Base-by-base conservation (phyloP, 805 yeast species). In the Limtongozyma cylindracea region DNA sequence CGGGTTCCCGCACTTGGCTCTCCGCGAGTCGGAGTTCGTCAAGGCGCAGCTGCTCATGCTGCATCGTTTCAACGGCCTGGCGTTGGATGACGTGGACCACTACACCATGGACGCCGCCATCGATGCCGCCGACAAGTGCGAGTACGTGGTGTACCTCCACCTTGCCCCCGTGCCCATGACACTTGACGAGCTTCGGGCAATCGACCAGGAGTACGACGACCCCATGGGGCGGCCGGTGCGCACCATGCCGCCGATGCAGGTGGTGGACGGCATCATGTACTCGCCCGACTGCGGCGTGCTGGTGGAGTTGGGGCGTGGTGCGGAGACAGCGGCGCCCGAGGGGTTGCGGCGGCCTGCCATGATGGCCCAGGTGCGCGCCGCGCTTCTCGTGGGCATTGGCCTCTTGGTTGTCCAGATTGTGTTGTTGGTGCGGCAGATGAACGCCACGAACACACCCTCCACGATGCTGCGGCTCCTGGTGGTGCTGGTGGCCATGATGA, bases 221-320 rank as follows among this genome's bases (percentile, higher is more conserved):
- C 95, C 94, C 1, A 37, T 59, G n/a, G 95, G 95, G 1, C 49
- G 73, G 27, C 94, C 94, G 2, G 56, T 67, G 10, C 53, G 57
- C 10, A 22, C 25, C 7, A 37, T 69, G 4, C 94, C 94, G 0
- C 33, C 41, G 1, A 30, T 82, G 10, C 45, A 45, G 16, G 33
- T 82, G 7, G 39, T 55, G 2, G 43, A 56, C 8, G 78, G 71
- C 5, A 29, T 77, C 9, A 27, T 77, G 11, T 80, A 74, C 35
- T 77, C 93, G 0, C 95, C 95, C 0, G 92, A 82, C 37, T 82
- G 96, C 49, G 91, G 82, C 0, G 35, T 70, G 3, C 37, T 58
- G 3, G 27, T 76, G 4, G 38, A 28, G 16, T 32, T 31, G 13
- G 30, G 32, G 16, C 15, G 15, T 13, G 15, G n/a, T n/a, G n/a